These are phyloP conservation scores for Mortierella claussenii DNA, from an alignment of 192 early-diverging fungal genomes.

Conservation along the genomic window DNA sequence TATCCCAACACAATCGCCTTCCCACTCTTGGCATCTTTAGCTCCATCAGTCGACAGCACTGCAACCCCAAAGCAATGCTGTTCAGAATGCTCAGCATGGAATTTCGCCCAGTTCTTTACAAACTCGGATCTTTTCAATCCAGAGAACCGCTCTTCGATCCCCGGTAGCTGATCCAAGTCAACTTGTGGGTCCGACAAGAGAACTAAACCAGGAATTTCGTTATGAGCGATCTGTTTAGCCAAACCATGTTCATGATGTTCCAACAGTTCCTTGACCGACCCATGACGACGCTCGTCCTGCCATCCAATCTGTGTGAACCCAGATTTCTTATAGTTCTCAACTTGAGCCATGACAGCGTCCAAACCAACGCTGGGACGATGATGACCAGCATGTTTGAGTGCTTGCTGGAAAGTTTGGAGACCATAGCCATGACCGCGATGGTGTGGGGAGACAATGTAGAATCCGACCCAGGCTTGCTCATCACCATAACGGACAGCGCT, in stretches of 20 bases:
- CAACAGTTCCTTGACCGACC: background rate
- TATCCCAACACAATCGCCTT: conserved; percentile 27
- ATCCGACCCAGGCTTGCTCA: conserved; percentile 39
- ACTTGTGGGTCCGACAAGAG: conserved; percentile 9
- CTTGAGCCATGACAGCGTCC: conserved; percentile 36
- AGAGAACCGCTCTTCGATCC: conserved; percentile 14
- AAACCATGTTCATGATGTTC: conserved; percentile 10
- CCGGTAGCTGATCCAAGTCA: conserved; percentile 14
- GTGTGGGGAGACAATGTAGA: conserved; percentile 25
- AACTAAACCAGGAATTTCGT: conserved; percentile 14
- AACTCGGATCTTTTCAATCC: conserved; percentile 39
- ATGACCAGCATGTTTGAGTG: conserved; percentile 5
- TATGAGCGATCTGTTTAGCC: background rate
- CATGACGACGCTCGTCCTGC: conserved; percentile 38
- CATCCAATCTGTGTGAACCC: conserved; percentile 20
- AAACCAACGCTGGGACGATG: conserved; percentile 16
- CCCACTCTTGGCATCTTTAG: background rate
- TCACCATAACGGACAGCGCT: conserved; percentile 28
- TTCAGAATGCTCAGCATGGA: conserved; percentile 17
- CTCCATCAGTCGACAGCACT: conserved; percentile 8
- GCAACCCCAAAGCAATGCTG: conserved; percentile 23
- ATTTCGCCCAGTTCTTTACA: conserved; percentile 20
- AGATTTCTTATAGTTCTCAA: conserved; percentile 33
- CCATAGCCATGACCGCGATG: conserved; percentile 37
- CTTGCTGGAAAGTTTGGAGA: background rate